Base-by-base conservation (phyloP, 805 yeast genomes). In the Zygotorulaspora florentina region DNA sequence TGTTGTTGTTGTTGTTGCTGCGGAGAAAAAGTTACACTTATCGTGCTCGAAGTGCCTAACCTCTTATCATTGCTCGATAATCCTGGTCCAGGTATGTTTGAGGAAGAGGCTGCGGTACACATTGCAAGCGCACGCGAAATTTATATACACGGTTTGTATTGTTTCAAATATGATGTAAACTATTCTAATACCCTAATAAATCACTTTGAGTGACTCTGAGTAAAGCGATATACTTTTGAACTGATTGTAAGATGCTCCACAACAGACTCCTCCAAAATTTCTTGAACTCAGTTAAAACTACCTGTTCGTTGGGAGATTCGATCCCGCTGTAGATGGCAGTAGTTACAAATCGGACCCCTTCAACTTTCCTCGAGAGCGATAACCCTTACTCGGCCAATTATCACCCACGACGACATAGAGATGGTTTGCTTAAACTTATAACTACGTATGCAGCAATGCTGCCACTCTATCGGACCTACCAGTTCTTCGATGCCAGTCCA, bases 331-430 rank as follows among this genome's bases (percentile, higher is more conserved):
- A 40, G 43, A 31, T 33, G 30, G 25, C 31, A 30, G 13, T 26
- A 18, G 41, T 35, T 35, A 35, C 35, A 42, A 42, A 33, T 33
- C 36, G 36, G 36, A 33, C 36, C 36, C 36, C 36, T 33, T 33
- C 36, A 13, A 33, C 16, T 13, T 13, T 33, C 43, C 36, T 33
- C 36, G 36, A 33, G 36, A 10, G 12, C 20, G 36, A 33, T 33
- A 33, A 33, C 36, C 36, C 36, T 33, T 33, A n/a, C 33, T 29
- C 15, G 33, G 33, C 6, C 8, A 9, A 40, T 12, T 33, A 15
- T 42, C 39, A 42, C 35, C 11, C 11, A n/a, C 15, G 18, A 42
- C 45, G 45, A 35, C 27, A 42, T 40, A 40, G 23, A 18, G 30
- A 26, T 31, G 35, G 25, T 20, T 7, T 13, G 15, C 33, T 12